Evolutionary conservation across 2,329 filamentous ascomycete species (phyloP), one percentile per base, ranked within the genome.

Genomic region (Zalaria obscura): DNA sequence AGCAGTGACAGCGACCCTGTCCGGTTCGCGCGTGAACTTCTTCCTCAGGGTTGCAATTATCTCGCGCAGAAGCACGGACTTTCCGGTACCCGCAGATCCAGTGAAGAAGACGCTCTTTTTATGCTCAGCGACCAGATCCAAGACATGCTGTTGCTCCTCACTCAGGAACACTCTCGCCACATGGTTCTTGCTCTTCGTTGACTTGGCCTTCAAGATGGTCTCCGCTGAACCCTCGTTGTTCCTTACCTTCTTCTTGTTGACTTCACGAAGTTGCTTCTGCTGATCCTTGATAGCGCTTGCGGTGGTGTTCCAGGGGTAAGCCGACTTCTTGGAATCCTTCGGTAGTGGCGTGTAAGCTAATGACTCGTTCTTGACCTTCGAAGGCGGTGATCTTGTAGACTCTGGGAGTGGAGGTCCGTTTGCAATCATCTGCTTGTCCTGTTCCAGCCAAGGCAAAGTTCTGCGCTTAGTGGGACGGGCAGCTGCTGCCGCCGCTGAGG

Each of bases 41-140:
- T 75, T 76, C 45, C 82, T 83, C 39, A 98, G 58, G 3, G 83
- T 77, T 4, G 74, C 66, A 51, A 98, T 96, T 46, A 96, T 94
- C 49, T 93, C 79, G 48, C 88, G 76, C 73, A 98, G 86, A 43
- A 98, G 65, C 3, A 98, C 89, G 1, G 91, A 98, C 68, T 98
- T 98, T 60, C 91, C 91, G 4, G 91, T 95, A 69, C 77, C 69
- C 44, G 91, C 91, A 45, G 91, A 93, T 52, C 91, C 91, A 1
- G 91, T 98, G 60, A 98, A 98, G 67, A 98, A 98, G 2, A 95
- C 88, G 52, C 89, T 96, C 59, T 87, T 81, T 45, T 75, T 75
- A 48, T 83, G 67, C 25, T 91, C 75, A 5, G 86, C 73, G 6
- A 98, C 89, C 18, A 95, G 68, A 36, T 86, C 78, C 43, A 93